Evolutionary conservation across 805 yeast species (phyloP), one percentile per base, ranked within the genome.

Genomic region (Candida qinlingensis): DNA sequence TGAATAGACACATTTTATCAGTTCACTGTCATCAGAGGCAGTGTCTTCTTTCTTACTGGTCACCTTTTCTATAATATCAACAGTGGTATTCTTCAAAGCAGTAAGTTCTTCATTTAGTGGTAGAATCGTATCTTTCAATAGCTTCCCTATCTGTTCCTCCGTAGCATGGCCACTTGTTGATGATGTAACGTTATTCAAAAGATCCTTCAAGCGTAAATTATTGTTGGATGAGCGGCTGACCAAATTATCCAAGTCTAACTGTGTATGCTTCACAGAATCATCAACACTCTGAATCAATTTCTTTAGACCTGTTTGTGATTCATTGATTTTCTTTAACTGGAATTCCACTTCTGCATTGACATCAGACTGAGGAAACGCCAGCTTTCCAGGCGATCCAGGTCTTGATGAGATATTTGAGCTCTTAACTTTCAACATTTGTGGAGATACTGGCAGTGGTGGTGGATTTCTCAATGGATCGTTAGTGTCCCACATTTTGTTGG

Each of bases 381-480:
- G 50, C 31, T 58, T 59, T 1, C 66, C 65, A 7, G 60, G 55
- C 9, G 57, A 47, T 1, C 46, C 41, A 5, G 58, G 52, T 29
- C 48, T 48, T 1, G 52, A 44, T 1, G 51, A 46, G 28, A 53
- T 54, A 10, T 42, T 60, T 7, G 57, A 57, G 57, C 49, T 29
- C 30, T 47, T 47, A 55, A 55, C 11, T 54, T 46, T 51, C 6
- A 70, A 61, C 56, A 69, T 64, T 36, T 69, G 73, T 5, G 76
- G 73, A 2, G 69, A 67, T 4, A 67, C 49, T 7, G 74, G 73
- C 47, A 70, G 50, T 4, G 75, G 72, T 3, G 71, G 71, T n/a
- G 74, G 74, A 34, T 67, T 67, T 48, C 73, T 55, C 44, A 53
- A 50, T 4, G 74, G 74, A 46, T 70, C 72, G 13, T 66, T 62